Conservation (phyloP, 208 protist species). For the Leptomonas pyrrhocoris region DNA sequence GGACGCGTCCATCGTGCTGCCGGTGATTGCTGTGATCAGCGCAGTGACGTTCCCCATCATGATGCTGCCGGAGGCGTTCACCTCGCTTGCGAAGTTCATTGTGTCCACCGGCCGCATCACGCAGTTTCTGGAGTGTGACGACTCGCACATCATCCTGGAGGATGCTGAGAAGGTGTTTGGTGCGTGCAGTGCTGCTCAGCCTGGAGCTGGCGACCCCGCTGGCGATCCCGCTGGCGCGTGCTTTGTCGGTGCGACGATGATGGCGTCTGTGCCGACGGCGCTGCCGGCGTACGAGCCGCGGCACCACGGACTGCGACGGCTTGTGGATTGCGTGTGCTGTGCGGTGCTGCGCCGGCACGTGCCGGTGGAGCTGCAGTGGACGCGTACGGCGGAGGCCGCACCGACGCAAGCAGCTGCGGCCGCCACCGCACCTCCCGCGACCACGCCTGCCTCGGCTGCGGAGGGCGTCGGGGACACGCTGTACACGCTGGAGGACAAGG, state of each 20-base stretch:
- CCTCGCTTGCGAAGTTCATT: slow-evolving; percentile 53
- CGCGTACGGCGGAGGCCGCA: slow-evolving; percentile 1
- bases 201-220: too few relatives aligned
- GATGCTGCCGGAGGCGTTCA: slow-evolving; percentile 75
- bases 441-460: background rate
- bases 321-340: background rate
- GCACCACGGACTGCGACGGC: slow-evolving; percentile 2
- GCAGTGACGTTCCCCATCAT: slow-evolving; percentile 77
- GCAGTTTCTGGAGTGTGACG: slow-evolving; percentile 68
- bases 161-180: slow-evolving; percentile 6
- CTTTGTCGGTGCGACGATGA: slow-evolving; percentile 1
- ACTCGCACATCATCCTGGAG: slow-evolving; percentile 30
- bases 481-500: slow-evolving; percentile 27
- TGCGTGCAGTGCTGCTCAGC: background rate
- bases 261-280: slow-evolving; percentile 7
- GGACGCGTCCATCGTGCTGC: slow-evolving; percentile 78
- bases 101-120: slow-evolving; percentile 75
- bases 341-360: slow-evolving; percentile 9
- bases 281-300: slow-evolving; percentile 23
- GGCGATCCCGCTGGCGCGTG: background rate
- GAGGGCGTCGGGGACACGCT: background rate
- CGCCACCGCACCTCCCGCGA: too few relatives aligned
- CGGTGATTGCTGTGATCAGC: slow-evolving; percentile 74
- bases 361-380: slow-evolving; percentile 31
- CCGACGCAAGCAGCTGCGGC: background rate